phyloP scores from a whole-genome alignment of 2,329 filamentous ascomycete genomes.

The Aureobasidium leucospermi region DNA sequence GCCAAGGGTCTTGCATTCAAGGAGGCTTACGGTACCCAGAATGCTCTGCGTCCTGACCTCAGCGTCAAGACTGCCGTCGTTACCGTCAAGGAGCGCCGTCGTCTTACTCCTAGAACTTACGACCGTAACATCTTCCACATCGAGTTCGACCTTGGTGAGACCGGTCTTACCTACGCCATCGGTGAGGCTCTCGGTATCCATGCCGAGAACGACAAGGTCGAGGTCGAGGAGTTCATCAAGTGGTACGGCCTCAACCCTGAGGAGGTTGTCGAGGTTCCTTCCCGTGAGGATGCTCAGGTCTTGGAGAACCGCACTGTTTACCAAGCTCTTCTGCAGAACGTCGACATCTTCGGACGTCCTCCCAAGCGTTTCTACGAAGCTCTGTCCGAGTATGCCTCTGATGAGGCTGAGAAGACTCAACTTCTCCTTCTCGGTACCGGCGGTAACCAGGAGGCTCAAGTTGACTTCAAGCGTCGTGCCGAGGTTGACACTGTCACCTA shows the following conservation, averaged over 20 bases:
- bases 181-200: conserved; percentile 96
- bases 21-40: conserved; percentile 76
- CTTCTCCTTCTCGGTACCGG: conserved; percentile 65
- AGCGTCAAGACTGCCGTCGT: conserved; percentile 79
- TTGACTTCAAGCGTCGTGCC: conserved; percentile 83
- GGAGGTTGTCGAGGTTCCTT: conserved; percentile 84
- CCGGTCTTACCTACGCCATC: conserved; percentile 91
- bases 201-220: conserved; percentile 76
- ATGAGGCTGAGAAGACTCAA: conserved; percentile 74
- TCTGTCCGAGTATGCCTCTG: conserved; percentile 75
- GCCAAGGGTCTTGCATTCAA: conserved; percentile 90
- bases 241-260: conserved; percentile 79
- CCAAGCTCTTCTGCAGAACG: conserved; percentile 83
- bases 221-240: conserved; percentile 79
- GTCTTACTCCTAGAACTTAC: conserved; percentile 79
- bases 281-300: conserved; percentile 65
- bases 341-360: conserved; percentile 94
- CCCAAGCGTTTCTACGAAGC: conserved; percentile 97
- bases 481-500: conserved; percentile 90
- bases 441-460: conserved; percentile 61
- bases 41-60: conserved; percentile 74
- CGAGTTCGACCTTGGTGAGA: conserved; percentile 89
- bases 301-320: conserved; percentile 87
- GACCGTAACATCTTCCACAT: conserved; percentile 99
- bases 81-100: conserved; percentile 88